Evolutionary conservation across 495 filamentous ascomycete genomes (phyloP), one percentile per base, ranked within the genome.

Genomic region (Aspergillus indologenus): DNA sequence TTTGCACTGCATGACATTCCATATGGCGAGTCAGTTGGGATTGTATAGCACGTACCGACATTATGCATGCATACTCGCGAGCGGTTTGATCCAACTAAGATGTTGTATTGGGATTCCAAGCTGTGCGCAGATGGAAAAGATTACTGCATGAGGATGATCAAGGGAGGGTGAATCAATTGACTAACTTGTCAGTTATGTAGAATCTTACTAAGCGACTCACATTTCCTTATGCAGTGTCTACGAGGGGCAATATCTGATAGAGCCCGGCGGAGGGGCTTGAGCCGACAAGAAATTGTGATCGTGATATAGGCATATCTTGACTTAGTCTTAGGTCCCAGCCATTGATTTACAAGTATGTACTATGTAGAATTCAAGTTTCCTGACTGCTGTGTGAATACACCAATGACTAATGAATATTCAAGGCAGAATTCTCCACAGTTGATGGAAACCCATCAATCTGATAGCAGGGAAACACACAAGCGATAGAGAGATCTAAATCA

Each of bases 31-130:
- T 48, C 45, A 48, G 22, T 48, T 22, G 45, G 45, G 11, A 21
- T 12, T 50, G 20, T 3, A 20, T 15, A 11, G n/a, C 21, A n/a
- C n/a, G 48, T 51, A 19, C 48, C 48, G 31, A 51, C 48, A 51
- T 51, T 29, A 18, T 31, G 18, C 48, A 51, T 51, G 23, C 48
- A 51, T n/a, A 51, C 23, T n/a, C n/a, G n/a, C n/a, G n/a, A n/a
- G n/a, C n/a, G n/a, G n/a, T n/a, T n/a, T n/a, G n/a, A n/a, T n/a
- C n/a, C n/a, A n/a, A n/a, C n/a, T n/a, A n/a, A n/a, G n/a, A n/a
- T n/a, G n/a, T n/a, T n/a, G n/a, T n/a, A n/a, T n/a, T n/a, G n/a
- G n/a, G n/a, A n/a, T n/a, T n/a, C n/a, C n/a, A n/a, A n/a, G n/a
- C n/a, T n/a, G n/a, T n/a, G n/a, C n/a, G n/a, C n/a, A 50, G 22